Evolutionary conservation across 2,329 filamentous ascomycete genomes (phyloP).

Genomic region (Exophiala dermatitidis): DNA sequence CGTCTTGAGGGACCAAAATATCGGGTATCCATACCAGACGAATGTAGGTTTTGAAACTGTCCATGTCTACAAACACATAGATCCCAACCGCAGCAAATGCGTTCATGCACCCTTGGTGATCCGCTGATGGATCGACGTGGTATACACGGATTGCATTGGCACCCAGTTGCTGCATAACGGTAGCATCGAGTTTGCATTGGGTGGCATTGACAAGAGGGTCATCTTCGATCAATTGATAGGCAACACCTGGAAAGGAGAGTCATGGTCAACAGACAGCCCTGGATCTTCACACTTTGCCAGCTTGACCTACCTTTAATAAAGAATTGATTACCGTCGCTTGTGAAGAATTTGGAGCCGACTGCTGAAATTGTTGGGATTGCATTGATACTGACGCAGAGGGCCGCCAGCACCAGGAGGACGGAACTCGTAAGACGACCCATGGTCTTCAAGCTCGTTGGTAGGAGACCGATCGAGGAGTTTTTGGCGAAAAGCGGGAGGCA

Average conservation of each 20-base stretch:
- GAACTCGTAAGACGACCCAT: conserved; percentile 10
- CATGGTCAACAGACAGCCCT: not conserved
- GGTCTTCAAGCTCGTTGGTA: not conserved
- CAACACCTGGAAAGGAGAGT: conserved; percentile 51
- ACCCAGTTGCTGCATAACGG: conserved; percentile 70
- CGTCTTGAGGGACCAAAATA: not conserved
- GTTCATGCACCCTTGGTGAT: conserved; percentile 75
- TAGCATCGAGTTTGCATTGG: conserved; percentile 69
- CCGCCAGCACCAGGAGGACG: conserved; percentile 12
- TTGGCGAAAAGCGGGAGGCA: not conserved
- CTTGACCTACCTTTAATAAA: conserved; percentile 64
- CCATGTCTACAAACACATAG: conserved; percentile 77
- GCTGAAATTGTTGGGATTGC: conserved; percentile 51
- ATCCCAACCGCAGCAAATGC: conserved; percentile 73
- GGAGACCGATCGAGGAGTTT: not conserved
- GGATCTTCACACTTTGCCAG: not conserved
- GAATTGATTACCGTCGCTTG: conserved; percentile 70
- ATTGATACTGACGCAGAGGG: conserved; percentile 31
- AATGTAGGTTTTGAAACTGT: conserved; percentile 42
- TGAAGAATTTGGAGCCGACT: conserved; percentile 79
- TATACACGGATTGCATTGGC: conserved; percentile 83
- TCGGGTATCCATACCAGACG: conserved; percentile 31
- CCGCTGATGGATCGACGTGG: conserved; percentile 64
- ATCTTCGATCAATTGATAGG: conserved; percentile 59
- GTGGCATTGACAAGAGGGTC: conserved; percentile 70